Evolutionary conservation across 2,329 filamentous ascomycete species (phyloP), one percentile per base, ranked within the genome.

Genomic region (Arthrobotrys entomopaga): DNA sequence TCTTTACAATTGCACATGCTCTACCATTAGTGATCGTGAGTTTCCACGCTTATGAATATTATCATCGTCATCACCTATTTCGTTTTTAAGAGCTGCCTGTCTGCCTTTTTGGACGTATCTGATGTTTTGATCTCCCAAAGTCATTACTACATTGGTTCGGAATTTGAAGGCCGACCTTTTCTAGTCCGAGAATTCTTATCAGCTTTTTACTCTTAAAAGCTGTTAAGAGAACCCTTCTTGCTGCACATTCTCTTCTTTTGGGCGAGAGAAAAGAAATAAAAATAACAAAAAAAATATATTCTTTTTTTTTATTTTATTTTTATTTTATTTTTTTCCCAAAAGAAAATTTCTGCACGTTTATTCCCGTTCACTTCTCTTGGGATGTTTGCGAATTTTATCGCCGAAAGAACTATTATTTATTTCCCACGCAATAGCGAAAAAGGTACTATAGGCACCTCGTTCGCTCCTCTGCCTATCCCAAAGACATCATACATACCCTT

Each of bases 361-460:
- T 65, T 60, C 67, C 59, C 67, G 59, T 29, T 56, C 34, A 53
- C 50, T 29, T 56, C 34, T 46, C 50, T 56, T 59, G 64, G 66
- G 66, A 59, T 65, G 22, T 58, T 65, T 54, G 60, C 60, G 60
- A 65, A 59, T 72, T 72, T 72, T 72, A 72, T 72, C 67, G 60
- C 67, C 67, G 67, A 72, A 72, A 54, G 53, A 72, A 65, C 19
- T 53, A 46, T 43, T 71, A 49, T 34, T 58, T 57, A 15, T n/a
- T 24, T 24, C 52, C 58, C 59, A 58, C 66, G 38, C 66, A 65
- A 59, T 72, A 72, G 59, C 48, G 61, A 40, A 63, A 58, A 11
- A 19, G 59, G 53, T 65, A 58, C 60, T 65, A 59, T 72, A 46
- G 66, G 56, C 50, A 38, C 46, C 19, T 19, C 19, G 38, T 26